These are phyloP conservation scores for Clonostachys solani DNA, from an alignment of 2,329 filamentous ascomycete genomes.

Conservation along the genomic window DNA sequence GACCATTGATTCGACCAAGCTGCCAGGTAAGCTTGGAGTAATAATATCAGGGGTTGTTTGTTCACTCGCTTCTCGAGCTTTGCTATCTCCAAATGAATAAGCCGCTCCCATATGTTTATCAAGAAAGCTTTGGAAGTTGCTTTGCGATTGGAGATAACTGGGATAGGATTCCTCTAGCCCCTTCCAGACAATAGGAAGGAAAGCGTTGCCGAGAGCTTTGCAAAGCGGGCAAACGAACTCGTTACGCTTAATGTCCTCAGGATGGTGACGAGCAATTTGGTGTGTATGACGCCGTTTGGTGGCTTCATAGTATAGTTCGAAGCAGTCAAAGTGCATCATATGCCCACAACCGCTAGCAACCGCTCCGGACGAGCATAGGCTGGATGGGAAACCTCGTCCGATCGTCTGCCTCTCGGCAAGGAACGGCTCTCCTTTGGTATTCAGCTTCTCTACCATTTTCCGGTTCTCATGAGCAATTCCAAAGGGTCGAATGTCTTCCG, in stretches of 20 bases:
- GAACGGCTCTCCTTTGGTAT: slow-evolving; percentile 66
- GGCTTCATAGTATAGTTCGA: slow-evolving; percentile 84
- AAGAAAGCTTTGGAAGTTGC: slow-evolving; percentile 66
- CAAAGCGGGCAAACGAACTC: slow-evolving; percentile 97
- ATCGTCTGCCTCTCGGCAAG: slow-evolving; percentile 74
- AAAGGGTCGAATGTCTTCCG: slow-evolving; percentile 80
- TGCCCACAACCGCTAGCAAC: slow-evolving; percentile 92
- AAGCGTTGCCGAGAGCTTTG: slow-evolving; percentile 93
- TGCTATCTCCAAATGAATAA: slow-evolving; percentile 33
- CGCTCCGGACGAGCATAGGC: slow-evolving; percentile 64
- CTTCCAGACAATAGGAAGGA: slow-evolving; percentile 94
- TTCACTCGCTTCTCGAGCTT: slow-evolving; percentile 25
- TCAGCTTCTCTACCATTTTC: slow-evolving; percentile 70
- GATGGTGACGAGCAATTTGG: slow-evolving; percentile 92
- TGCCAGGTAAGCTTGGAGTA: slow-evolving; percentile 31
- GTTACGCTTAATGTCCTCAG: slow-evolving; percentile 71
- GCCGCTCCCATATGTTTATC: slow-evolving; percentile 47
- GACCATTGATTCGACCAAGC: slow-evolving; percentile 29
- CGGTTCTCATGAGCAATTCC: slow-evolving; percentile 87
- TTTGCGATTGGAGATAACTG: slow-evolving; percentile 58
- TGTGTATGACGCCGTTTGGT: slow-evolving; percentile 80
- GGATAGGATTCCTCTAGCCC: slow-evolving; percentile 82
- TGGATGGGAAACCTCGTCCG: slow-evolving; percentile 80
- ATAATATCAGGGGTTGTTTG: slow-evolving; percentile 19
- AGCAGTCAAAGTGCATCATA: slow-evolving; percentile 97